Evolutionary conservation across 1,139 yeast species (phyloP), one percentile per base, ranked within the genome.

Genomic region (Candida frijolesensis): DNA sequence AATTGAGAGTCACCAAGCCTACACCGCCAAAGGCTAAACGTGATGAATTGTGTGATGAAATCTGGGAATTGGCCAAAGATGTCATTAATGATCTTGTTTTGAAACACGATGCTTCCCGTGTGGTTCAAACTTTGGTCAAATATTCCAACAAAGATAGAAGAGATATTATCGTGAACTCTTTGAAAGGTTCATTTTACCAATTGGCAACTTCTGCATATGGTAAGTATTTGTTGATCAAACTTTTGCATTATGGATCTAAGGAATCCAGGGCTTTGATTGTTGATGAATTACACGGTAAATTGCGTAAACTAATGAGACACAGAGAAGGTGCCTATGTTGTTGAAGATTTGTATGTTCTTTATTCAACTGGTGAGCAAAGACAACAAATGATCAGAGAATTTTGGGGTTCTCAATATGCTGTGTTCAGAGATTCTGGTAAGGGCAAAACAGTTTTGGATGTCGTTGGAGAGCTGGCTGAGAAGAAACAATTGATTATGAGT

Each of bases 241-340:
- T 94, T 58, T 78, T 94, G 61, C 97, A 92, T 70, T 94, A 94
- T 69, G 99, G 98, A 8, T 80, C 94, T 15, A 89, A 86, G 63
- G 85, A 85, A 32, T 83, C 92, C 2, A 81, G 96, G 60, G 85
- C 83, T 50, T 62, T 82, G 37, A 88, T 94, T 51, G 80, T 92
- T 51, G 80, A 87, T 63, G 97, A 90, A 70, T 78, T 94, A 56
- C 96, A 91, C 64, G 98, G 98, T 48, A 87, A 87, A 61, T 82
- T 90, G 61, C 79, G 97, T 67, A 92, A 90, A 69, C 78, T 94
- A 57, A 91, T 94, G 95, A 85, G 96, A 77, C 98, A 94, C 71
- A 87, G 87, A 72, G 98, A 94, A 77, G 99, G 98, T 71, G 98
- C 98, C n/a, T 91, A 94, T 63, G 98, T 94, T 39, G 92, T 92